Evolutionary conservation across 2,329 filamentous ascomycete species (phyloP).

Genomic region (Penicillium sp.): DNA sequence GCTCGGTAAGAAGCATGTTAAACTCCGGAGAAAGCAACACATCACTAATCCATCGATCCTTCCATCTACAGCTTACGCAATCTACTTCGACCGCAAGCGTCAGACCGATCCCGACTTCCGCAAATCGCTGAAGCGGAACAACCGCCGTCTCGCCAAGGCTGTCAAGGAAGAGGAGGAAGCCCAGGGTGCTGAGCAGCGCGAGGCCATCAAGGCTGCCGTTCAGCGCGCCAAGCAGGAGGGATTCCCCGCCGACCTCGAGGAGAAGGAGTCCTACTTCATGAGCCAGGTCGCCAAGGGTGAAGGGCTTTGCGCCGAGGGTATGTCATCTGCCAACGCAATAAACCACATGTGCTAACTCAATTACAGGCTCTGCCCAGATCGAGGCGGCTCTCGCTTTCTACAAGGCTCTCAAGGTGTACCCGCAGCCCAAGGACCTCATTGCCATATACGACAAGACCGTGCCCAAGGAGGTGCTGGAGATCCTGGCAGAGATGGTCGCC

Average conservation of each 20-base stretch:
- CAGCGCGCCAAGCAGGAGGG: conserved; percentile 82
- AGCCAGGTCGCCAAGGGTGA: conserved; percentile 88
- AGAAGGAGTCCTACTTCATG: conserved; percentile 96
- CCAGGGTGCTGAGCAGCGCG: conserved; percentile 47
- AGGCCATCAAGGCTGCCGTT: conserved; percentile 68
- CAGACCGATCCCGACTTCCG: conserved; percentile 61
- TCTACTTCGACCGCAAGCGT: conserved; percentile 63
- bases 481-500: conserved; percentile 97
- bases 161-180: conserved; percentile 47
- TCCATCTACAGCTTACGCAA: conserved; percentile 51
- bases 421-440: conserved; percentile 85
- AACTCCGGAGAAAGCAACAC: neutral
- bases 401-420: conserved; percentile 97
- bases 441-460: conserved; percentile 98
- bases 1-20: conserved; percentile 41
- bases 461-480: conserved; percentile 91
- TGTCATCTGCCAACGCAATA: conserved; percentile 30
- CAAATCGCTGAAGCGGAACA: conserved; percentile 51
- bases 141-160: conserved; percentile 43
- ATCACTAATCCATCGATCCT: conserved; percentile 7
- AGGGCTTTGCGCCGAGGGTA: conserved; percentile 74
- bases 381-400: conserved; percentile 95
- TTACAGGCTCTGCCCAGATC: conserved; percentile 46
- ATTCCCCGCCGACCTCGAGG: conserved; percentile 83
- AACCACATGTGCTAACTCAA: conserved; percentile 3